These are phyloP conservation scores for Pyricularia pennisetigena DNA, from an alignment of 2,329 filamentous ascomycete species.

Conservation along the genomic window DNA sequence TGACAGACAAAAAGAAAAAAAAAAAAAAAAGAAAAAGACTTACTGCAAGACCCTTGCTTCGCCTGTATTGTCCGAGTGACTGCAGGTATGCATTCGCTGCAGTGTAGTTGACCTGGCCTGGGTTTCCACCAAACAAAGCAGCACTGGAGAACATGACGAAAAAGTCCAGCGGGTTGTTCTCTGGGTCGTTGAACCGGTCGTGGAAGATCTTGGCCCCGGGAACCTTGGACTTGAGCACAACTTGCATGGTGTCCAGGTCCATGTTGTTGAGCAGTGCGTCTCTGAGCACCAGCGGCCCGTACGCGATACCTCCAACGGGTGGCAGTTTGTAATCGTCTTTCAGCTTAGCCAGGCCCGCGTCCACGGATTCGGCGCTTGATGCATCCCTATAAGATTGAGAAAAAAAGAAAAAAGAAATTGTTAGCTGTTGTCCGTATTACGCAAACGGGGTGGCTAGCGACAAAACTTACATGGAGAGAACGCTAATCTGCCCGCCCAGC, in stretches of 20 bases:
- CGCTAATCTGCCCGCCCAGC: neutral
- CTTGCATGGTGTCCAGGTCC: conserved; percentile 9
- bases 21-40: neutral
- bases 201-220: conserved; percentile 15
- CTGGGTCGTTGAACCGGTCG: conserved; percentile 11
- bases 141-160: conserved; percentile 21
- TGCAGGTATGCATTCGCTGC: conserved; percentile 27
- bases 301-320: conserved; percentile 6
- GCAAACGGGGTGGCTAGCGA: too few relatives aligned
- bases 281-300: conserved; percentile 10
- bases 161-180: conserved; percentile 14
- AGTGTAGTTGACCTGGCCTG: conserved; percentile 29
- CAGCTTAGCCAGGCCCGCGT: neutral
- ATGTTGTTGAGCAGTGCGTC: conserved; percentile 8
- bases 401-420: too few relatives aligned
- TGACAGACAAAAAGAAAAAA: neutral
- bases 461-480: neutral
- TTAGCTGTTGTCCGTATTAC: neutral
- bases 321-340: neutral
- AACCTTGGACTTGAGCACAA: conserved; percentile 16
- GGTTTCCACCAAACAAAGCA: conserved; percentile 14
- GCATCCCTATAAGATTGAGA: too few relatives aligned
- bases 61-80: conserved; percentile 21
- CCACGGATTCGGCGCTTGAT: neutral
- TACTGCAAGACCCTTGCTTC: conserved; percentile 24